Evolutionary conservation across 345 rosid species (phyloP), one percentile per base, ranked within the genome.

Genomic region (Salix arbutifolia): DNA sequence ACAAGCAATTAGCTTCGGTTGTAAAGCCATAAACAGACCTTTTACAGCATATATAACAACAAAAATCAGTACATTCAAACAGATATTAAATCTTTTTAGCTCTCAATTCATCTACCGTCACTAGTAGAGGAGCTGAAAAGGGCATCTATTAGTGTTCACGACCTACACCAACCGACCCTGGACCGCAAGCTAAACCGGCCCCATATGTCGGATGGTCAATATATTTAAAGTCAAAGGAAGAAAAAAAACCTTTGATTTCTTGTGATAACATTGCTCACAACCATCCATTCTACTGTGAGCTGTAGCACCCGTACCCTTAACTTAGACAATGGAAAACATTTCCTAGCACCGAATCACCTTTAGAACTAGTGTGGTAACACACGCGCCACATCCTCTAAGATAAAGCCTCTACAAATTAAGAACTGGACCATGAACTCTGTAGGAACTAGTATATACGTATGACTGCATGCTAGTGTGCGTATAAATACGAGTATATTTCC

Each of bases 11-110:
- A 82, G 44, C 76, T 82, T 82, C 5, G 84, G 84, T 78, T 82
- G 84, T 48, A 82, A 60, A 37, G 81, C 84, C 84, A 82, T 82
- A 75, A 82, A 82, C 30, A 82, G 46, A 70, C 84, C 84, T 64
- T 58, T 62, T 26, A 79, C 76, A 69, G 14, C 10, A 42, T 42
- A 11, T 42, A 42, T 4, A 67, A 52, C 42, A 70, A 23, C 37
- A 46, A 26, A 33, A 40, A 35, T 71, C 65, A 38, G 28, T 7
- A 28, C 67, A 65, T 65, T 37, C 21, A 26, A 7, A 14, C 35
- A 28, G 35, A 42, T 17, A 28, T 13, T 38, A 40, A 69, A 30
- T 18, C 18, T 25, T 65, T 64, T 9, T 48, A 46, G 38, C 12
- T 70, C 46, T 21, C 46, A 74, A 21, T 8, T 50, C 70, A 64